phyloP scores from a whole-genome alignment of 495 filamentous ascomycete genomes.

The Annulohypoxylon moriforme region DNA sequence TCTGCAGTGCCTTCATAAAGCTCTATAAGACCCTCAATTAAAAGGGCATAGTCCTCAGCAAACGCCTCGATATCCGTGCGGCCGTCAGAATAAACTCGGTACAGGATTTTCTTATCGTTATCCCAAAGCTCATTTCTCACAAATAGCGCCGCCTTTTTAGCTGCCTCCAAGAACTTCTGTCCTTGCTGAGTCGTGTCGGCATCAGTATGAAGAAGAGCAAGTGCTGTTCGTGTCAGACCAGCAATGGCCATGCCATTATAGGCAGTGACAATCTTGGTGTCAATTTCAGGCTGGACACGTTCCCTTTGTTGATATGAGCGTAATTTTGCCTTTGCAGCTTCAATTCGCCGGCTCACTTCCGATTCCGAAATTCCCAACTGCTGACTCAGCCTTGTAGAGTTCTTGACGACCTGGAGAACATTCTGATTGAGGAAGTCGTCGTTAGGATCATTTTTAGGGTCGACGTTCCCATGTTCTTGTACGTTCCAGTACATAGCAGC shows the following conservation, averaged over 20 bases:
- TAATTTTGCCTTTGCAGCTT: slow-evolving; percentile 74
- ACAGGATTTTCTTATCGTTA: slow-evolving; percentile 68
- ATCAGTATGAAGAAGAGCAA: slow-evolving; percentile 72
- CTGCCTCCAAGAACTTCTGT: slow-evolving; percentile 69
- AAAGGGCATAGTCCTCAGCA: slow-evolving; percentile 94
- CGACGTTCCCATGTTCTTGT: slow-evolving; percentile 86
- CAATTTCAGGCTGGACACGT: slow-evolving; percentile 81
- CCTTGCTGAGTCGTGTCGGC: slow-evolving; percentile 58
- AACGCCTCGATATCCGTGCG: slow-evolving; percentile 79
- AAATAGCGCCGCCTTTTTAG: slow-evolving; percentile 77
- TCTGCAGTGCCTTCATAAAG: slow-evolving; percentile 91
- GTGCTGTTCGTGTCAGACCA: slow-evolving; percentile 77
- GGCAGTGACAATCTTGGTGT: slow-evolving; percentile 88
- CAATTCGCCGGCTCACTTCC: slow-evolving; percentile 78
- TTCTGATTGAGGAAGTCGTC: slow-evolving; percentile 94
- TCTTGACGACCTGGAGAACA: slow-evolving; percentile 59
- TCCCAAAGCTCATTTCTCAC: slow-evolving; percentile 84
- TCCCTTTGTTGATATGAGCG: slow-evolving; percentile 77
- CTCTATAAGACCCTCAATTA: slow-evolving; percentile 85
- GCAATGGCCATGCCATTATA: slow-evolving; percentile 94
- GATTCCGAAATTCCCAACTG: slow-evolving; percentile 81
- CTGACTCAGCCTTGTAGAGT: slow-evolving; percentile 74
- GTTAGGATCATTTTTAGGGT: slow-evolving; percentile 83
- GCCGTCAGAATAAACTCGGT: slow-evolving; percentile 81
- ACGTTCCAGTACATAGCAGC: slow-evolving; percentile 89